Conservation (phyloP, 2,329 filamentous ascomycete species). For the Westerdykella sp. region DNA sequence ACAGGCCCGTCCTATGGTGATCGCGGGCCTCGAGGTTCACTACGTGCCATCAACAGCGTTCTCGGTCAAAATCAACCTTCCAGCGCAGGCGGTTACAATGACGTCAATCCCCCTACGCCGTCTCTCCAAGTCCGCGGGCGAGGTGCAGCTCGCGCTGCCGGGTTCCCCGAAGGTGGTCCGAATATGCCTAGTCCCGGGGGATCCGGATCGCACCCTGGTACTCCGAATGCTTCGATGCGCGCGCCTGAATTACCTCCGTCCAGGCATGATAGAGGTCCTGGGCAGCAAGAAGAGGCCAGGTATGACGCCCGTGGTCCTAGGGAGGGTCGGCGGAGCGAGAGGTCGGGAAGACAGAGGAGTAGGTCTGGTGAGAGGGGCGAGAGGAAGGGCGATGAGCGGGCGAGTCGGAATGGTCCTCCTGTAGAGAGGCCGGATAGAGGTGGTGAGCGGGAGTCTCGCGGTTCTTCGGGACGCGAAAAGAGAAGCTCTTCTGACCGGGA, state of each 20-base stretch:
- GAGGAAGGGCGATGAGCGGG: slow-evolving; percentile 23
- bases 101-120: slow-evolving; percentile 8
- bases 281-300: slow-evolving; percentile 19
- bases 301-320: slow-evolving; percentile 24
- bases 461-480: slow-evolving; percentile 8
- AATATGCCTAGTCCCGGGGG: slow-evolving; percentile 16
- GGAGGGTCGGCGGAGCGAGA: slow-evolving; percentile 24
- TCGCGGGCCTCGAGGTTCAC: slow-evolving; percentile 17
- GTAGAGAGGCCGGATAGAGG: slow-evolving; percentile 14
- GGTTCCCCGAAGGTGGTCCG: slow-evolving; percentile 11
- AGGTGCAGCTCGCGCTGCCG: slow-evolving; percentile 23
- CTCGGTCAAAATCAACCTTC: slow-evolving; percentile 18
- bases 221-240: slow-evolving; percentile 13
- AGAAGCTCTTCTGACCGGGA: slow-evolving; percentile 11
- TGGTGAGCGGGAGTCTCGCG: slow-evolving; percentile 5
- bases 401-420: slow-evolving; percentile 14
- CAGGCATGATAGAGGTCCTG: slow-evolving; percentile 17
- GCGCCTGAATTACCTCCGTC: slow-evolving; percentile 15
- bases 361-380: slow-evolving; percentile 21
- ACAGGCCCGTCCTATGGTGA: slow-evolving; percentile 30
- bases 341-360: slow-evolving; percentile 20
- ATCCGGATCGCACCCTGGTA: slow-evolving; percentile 20
- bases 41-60: slow-evolving; percentile 27
- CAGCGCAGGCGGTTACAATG: slow-evolving; percentile 12
- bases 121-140: slow-evolving; percentile 23